Percentiles rank a stretch among this genome's conserved stretches.
These are phyloP conservation scores for Paraphoma sp. DNA, from an alignment of 2,329 filamentous ascomycete species.

Conservation along the genomic window DNA sequence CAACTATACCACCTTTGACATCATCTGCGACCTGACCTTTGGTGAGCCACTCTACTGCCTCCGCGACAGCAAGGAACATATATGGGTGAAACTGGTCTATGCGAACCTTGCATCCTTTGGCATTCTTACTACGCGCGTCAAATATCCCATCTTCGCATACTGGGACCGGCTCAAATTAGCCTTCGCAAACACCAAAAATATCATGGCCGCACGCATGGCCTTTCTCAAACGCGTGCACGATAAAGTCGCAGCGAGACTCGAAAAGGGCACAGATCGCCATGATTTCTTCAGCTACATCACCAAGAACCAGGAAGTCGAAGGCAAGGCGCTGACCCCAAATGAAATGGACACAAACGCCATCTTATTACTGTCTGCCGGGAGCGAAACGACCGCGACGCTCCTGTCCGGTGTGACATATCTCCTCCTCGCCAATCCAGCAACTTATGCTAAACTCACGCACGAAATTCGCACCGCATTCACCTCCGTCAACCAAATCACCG, in stretches of 20 bases:
- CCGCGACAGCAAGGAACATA: constrained; percentile 33
- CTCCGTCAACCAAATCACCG: constrained; percentile 25
- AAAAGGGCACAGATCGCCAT: constrained; percentile 18
- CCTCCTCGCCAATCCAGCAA: constrained; percentile 36
- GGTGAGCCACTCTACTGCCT: constrained; percentile 41
- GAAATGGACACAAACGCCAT: constrained; percentile 47
- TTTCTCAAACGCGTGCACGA: constrained; percentile 22
- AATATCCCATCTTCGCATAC: constrained; percentile 23
- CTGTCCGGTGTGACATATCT: constrained; percentile 52
- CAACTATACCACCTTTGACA: constrained; percentile 35
- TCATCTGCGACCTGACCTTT: constrained; percentile 41
- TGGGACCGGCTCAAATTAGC: constrained; percentile 16
- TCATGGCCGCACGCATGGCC: constrained; percentile 12
- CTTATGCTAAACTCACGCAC: constrained; percentile 24
- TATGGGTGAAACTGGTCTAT: constrained; percentile 36
- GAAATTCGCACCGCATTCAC: constrained; percentile 35
- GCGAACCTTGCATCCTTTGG: constrained; percentile 12
- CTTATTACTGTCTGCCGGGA: constrained; percentile 50
- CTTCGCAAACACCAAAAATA: constrained; percentile 14
- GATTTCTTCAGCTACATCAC: constrained; percentile 39
- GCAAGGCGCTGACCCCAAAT: constrained; percentile 21
- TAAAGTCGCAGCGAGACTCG: constrained; percentile 27
- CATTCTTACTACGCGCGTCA: constrained; percentile 18
- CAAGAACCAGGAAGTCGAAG: constrained; percentile 22
- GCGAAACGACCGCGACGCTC: constrained; percentile 56